phyloP scores from a whole-genome alignment of 768 basidiomycete genomes.

The Mycena metata region DNA sequence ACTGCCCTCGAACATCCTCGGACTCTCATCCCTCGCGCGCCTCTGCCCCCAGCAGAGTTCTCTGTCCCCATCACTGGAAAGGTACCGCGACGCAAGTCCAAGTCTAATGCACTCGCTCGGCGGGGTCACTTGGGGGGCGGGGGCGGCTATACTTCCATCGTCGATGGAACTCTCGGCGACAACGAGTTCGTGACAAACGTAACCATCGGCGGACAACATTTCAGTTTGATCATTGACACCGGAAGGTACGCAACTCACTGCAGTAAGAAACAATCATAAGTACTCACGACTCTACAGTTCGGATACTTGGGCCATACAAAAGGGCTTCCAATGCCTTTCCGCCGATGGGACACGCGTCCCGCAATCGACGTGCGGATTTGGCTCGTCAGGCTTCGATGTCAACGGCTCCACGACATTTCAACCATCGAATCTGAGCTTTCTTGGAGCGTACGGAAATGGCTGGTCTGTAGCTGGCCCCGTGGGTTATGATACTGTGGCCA shows the following conservation, averaged over 20 bases:
- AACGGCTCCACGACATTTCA: constrained; percentile 36
- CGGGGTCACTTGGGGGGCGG: not conserved
- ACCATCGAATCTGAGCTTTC: constrained; percentile 35
- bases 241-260: constrained; percentile 30
- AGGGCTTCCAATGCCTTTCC: constrained; percentile 39
- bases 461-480: constrained; percentile 36
- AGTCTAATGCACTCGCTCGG: not conserved
- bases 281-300: constrained; percentile 26
- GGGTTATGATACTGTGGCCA: constrained; percentile 39
- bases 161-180: not conserved
- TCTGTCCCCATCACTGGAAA: not conserved
- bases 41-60: not conserved
- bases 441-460: constrained; percentile 34
- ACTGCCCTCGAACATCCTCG: no score
- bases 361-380: constrained; percentile 35
- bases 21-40: no score
- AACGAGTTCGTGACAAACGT: constrained; percentile 15
- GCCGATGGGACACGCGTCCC: constrained; percentile 24
- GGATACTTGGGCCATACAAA: constrained; percentile 38
- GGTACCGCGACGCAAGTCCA: constrained; percentile 1
- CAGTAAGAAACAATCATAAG: not conserved
- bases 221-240: constrained; percentile 36
- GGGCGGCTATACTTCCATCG: not conserved
- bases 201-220: constrained; percentile 35
- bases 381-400: constrained; percentile 37